Evolutionary conservation across 2,329 filamentous ascomycete species (phyloP).

Genomic region (Venturia carpophila): DNA sequence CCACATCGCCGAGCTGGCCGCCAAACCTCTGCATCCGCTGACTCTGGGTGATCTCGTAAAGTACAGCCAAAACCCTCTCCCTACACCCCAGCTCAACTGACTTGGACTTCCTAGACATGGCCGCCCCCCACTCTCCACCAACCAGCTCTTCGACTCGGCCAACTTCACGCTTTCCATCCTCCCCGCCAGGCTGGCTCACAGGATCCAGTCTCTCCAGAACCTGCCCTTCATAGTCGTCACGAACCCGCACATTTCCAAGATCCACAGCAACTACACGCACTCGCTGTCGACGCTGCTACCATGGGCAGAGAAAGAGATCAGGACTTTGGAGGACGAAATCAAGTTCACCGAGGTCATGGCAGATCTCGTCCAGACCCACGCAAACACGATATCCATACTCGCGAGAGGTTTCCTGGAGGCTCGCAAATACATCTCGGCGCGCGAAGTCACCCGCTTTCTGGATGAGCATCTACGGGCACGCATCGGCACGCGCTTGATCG

Average conservation of each 20-base stretch:
- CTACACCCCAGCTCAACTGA: constrained; percentile 20
- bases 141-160: constrained; percentile 77
- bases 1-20: constrained; percentile 71
- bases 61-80: constrained; percentile 39
- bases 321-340: constrained; percentile 76
- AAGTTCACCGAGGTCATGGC: constrained; percentile 87
- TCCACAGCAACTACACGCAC: constrained; percentile 94
- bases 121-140: constrained; percentile 71
- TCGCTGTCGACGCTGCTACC: constrained; percentile 85
- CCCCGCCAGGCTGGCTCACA: constrained; percentile 83
- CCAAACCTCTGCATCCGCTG: constrained; percentile 68
- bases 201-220: constrained; percentile 86
- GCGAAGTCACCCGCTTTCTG: constrained; percentile 81
- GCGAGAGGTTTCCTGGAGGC: constrained; percentile 91
- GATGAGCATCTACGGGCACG: constrained; percentile 89
- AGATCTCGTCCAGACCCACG: constrained; percentile 90
- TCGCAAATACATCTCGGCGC: constrained; percentile 74
- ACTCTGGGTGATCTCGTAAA: constrained; percentile 84
- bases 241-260: constrained; percentile 89
- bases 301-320: constrained; percentile 66
- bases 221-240: constrained; percentile 96
- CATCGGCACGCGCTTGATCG: constrained; percentile 88
- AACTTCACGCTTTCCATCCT: constrained; percentile 93
- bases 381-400: constrained; percentile 87
- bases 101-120: constrained; percentile 50